Conservation (phyloP, 1,284 basidiomycete species). For the Cutaneotrichosporon cutaneum region DNA sequence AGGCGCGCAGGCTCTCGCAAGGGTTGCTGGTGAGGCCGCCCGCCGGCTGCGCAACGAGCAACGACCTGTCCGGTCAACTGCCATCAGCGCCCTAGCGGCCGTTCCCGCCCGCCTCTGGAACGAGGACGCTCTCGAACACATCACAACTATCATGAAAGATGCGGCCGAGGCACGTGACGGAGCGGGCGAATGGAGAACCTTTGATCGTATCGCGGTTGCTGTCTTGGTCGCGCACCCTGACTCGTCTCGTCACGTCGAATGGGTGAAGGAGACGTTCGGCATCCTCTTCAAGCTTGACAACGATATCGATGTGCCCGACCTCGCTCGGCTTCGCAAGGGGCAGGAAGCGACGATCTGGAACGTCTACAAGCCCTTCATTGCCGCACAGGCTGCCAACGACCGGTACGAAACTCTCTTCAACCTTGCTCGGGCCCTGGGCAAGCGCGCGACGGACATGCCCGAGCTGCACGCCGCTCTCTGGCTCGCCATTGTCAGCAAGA, state of each 20-base stretch:
- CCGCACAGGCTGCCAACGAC: too few species aligned
- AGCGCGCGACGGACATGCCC: neutral
- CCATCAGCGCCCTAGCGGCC: neutral
- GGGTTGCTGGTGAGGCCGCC: neutral
- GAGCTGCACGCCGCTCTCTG: neutral
- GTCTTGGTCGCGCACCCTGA: neutral
- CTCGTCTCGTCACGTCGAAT: neutral
- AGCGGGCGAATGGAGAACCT: neutral
- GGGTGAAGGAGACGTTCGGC: neutral
- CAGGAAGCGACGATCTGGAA: neutral
- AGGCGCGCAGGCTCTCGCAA: neutral
- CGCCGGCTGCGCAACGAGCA: constrained; percentile 6
- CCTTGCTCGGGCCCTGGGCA: neutral
- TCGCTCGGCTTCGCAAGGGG: neutral
- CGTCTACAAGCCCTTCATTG: neutral
- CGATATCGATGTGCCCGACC: too few species aligned
- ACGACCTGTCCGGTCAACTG: neutral
- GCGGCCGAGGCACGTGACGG: neutral
- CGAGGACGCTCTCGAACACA: neutral
- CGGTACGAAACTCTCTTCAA: neutral
- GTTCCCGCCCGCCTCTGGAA: neutral
- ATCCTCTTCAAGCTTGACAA: neutral
- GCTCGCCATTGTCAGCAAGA: neutral
- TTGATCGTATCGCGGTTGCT: neutral
- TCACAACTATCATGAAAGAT: neutral